A percentile compares a stretch with the other conserved stretches of the same genome.
These are phyloP conservation scores for Yueomyces sp. DNA, from an alignment of 805 yeast species.

Conservation along the genomic window DNA sequence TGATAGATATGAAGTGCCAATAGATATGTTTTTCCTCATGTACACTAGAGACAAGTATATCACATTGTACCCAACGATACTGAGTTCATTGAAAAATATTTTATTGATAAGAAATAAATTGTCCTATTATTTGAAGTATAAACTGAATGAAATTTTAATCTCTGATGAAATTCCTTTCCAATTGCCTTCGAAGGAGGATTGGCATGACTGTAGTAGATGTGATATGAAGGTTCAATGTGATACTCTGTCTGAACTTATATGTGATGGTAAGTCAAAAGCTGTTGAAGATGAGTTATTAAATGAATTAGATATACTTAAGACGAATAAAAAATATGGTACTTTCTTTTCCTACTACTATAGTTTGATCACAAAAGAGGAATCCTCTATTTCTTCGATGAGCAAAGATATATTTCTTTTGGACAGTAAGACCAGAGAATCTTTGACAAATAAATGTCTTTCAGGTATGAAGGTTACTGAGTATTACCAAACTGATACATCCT, in stretches of 20 bases:
- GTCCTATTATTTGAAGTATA: constrained; percentile 39
- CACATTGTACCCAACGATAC: constrained; percentile 37
- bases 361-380: constrained; percentile 62
- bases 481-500: constrained; percentile 7
- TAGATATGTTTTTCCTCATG: constrained; percentile 51
- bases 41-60: constrained; percentile 55
- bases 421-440: constrained; percentile 42
- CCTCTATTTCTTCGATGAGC: constrained; percentile 35
- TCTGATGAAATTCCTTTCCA: constrained; percentile 18
- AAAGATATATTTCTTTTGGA: constrained; percentile 49
- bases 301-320: not conserved
- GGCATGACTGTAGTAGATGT: constrained; percentile 49
- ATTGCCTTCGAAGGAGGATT: constrained; percentile 40
- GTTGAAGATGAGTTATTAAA: constrained; percentile 31
- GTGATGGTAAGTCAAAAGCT: constrained; percentile 26
- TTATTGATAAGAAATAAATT: constrained; percentile 61
- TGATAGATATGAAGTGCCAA: constrained; percentile 65
- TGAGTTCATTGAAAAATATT: constrained; percentile 49
- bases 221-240: constrained; percentile 44
- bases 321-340: constrained; percentile 25
- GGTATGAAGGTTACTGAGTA: constrained; percentile 30
- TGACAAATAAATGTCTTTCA: constrained; percentile 47
- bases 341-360: constrained; percentile 67
- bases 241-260: constrained; percentile 46
- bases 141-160: constrained; percentile 15